Percentiles rank a stretch among this genome's conserved stretches.
Evolutionary conservation across 2,329 filamentous ascomycete species (phyloP).

Genomic region (Diaporthe sp.): DNA sequence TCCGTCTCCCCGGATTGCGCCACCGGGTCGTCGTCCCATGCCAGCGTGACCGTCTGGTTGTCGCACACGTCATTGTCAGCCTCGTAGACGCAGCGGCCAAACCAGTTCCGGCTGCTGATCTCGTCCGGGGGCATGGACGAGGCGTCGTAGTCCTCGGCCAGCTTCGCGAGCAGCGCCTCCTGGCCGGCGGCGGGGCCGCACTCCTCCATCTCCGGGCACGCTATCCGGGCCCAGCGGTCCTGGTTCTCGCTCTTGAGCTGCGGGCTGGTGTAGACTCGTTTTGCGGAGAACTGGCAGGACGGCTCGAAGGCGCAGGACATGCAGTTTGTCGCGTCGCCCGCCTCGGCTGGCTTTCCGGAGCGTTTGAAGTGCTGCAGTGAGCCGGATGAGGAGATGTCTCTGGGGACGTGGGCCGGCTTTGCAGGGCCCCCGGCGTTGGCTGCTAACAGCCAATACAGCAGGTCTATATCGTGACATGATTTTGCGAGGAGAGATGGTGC

Average conservation of each 20-base stretch:
- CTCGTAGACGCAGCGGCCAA: conserved; percentile 25
- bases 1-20: not conserved
- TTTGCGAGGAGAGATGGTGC: conserved; percentile 22
- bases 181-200: conserved; percentile 3
- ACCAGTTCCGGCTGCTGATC: conserved; percentile 20
- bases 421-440: not conserved
- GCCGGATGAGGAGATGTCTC: not conserved
- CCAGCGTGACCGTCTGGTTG: conserved; percentile 23
- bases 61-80: conserved; percentile 28
- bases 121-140: not conserved
- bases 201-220: conserved; percentile 23
- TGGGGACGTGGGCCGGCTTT: not conserved
- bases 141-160: conserved; percentile 11
- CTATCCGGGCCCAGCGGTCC: conserved; percentile 25
- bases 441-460: conserved; percentile 1
- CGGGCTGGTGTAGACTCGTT: conserved; percentile 1
- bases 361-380: conserved; percentile 15
- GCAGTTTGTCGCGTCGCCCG: not conserved
- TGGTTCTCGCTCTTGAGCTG: conserved; percentile 23
- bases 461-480: conserved; percentile 6
- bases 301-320: conserved; percentile 10
- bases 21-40: not conserved
- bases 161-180: not conserved
- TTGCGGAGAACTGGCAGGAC: conserved; percentile 10
- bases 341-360: not conserved